Base-by-base conservation (phyloP, 2,329 filamentous ascomycete genomes). In the Botrytis porri region DNA sequence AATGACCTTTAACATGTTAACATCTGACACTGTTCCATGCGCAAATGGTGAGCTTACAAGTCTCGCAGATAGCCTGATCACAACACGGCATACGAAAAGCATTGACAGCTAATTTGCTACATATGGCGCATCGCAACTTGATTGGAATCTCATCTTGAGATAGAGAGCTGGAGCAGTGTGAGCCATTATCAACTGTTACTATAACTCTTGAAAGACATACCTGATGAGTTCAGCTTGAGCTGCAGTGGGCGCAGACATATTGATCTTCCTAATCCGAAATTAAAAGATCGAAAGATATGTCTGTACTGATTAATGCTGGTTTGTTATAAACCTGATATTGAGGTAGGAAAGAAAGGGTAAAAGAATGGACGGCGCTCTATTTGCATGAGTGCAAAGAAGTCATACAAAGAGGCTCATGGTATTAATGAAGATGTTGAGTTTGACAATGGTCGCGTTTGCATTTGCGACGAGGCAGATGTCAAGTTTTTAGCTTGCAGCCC, bases 11-110 rank as follows among this genome's bases (percentile, higher is more conserved):
- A 22, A 65, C n/a, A 73, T 39, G 39, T 72, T n/a, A 69, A 18
- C 35, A 51, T 51, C 22, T 67, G 18, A 29, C 48, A 54, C 14
- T 16, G 18, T n/a, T 39, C 35, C 39, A 35, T n/a, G 39, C 10
- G 57, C 43, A 60, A 22, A 35, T 54, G 25, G 59, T 25, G 43
- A 70, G 77, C 80, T 74, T 85, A 98, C 96, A 99, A 76, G 86
- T 88, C 80, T 95, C 92, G 85, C 96, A 98, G 73, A 98, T 97
- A 59, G 93, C 91, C 81, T 97, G 95, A 80, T 98, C 96, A 82
- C 96, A 99, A 83, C 96, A 99, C 1, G 95, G 93, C 41, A 98
- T 86, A 76, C 95, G 93, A 82, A 94, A 97, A 14, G 95, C 93
- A 81, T 98, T 97, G 76, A 97, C 86, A 43, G 94, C 95, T 73